Base-by-base conservation (phyloP, 495 filamentous ascomycete species). In the Penicillium argentinense region DNA sequence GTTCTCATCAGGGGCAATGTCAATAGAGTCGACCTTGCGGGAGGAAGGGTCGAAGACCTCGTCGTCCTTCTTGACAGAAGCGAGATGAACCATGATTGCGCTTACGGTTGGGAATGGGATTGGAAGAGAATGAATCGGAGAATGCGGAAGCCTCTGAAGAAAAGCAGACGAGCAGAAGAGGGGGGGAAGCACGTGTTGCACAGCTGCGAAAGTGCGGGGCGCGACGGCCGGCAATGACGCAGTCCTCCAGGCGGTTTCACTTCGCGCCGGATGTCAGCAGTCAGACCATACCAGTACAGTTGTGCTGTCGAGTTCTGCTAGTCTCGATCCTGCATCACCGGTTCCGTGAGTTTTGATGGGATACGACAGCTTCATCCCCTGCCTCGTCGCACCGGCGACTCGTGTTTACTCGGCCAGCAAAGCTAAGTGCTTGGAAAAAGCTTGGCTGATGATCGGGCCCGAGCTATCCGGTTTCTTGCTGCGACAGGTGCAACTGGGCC, bases 1-100 rank as follows among this genome's bases (percentile, higher is more conserved):
- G 54, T 79, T 74, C 41, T 77, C 75, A 39, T 75, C 73, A 3
- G 62, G 54, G 16, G 63, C 57, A n/a, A 58, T 45, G 23, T 63
- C 51, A 22, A 75, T 56, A 28, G 64, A 56, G 9, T 69, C 59
- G 21, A 71, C 29, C 5, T 55, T 47, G 5, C 57, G 64, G 36
- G 42, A 11, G 29, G 52, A 26, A 21, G 43, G 52, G 40, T 52
- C 33, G 44, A 56, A 28, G 41, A 62, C 56, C 42, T 60, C 36
- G 34, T 57, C 42, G 46, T 72, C 58, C n/a, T 59, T 64, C 47
- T 66, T 63, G 12, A 72, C 59, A 24, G 49, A 21, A 24, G 66
- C 60, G 26, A 72, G 69, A 55, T 70, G 67, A 39, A 72, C 67
- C 69, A 71, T 70, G 41, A 40, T 62, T 39, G 34, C 23, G n/a